phyloP scores from a whole-genome alignment of 2,329 filamentous ascomycete species.

The Rhytidhysteron rufulum region DNA sequence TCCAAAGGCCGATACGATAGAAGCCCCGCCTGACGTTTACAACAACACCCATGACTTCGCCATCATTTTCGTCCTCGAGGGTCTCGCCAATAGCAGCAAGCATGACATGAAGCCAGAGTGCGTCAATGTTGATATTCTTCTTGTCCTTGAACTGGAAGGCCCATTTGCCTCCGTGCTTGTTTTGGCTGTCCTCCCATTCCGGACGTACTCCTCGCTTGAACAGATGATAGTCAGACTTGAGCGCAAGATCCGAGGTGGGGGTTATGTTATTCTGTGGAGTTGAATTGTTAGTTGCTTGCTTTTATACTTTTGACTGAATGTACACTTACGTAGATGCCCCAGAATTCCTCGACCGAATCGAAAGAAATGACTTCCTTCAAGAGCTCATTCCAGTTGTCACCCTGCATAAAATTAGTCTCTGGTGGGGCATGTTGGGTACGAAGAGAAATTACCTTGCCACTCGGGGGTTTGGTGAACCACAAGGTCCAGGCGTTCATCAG shows the following conservation, averaged over 20 bases:
- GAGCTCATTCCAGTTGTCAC: constrained; percentile 97
- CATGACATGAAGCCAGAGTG: constrained; percentile 96
- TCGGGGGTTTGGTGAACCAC: constrained; percentile 98
- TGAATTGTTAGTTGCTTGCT: not conserved
- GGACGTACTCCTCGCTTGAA: constrained; percentile 97
- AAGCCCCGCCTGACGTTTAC: constrained; percentile 98
- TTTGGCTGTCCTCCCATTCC: constrained; percentile 97
- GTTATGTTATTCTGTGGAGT: constrained; percentile 88
- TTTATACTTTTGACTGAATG: constrained; percentile 1
- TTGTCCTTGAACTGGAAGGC: constrained; percentile 98
- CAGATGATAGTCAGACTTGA: constrained; percentile 98
- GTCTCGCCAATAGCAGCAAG: constrained; percentile 96
- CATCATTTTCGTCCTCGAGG: constrained; percentile 88
- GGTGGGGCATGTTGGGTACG: too few relatives aligned
- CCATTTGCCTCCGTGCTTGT: constrained; percentile 99
- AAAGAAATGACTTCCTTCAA: constrained; percentile 99
- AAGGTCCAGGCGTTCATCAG: constrained; percentile 97
- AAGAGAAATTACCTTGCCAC: constrained; percentile 89
- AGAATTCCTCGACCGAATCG: constrained; percentile 98
- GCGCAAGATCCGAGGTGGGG: constrained; percentile 86
- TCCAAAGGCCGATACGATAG: constrained; percentile 97
- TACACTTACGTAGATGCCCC: constrained; percentile 88
- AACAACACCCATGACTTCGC: constrained; percentile 98
- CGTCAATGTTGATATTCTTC: constrained; percentile 84
- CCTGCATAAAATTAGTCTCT: constrained; percentile 49